These are phyloP conservation scores for Xylaria bambusicola DNA, from an alignment of 495 filamentous ascomycete species.

Conservation along the genomic window DNA sequence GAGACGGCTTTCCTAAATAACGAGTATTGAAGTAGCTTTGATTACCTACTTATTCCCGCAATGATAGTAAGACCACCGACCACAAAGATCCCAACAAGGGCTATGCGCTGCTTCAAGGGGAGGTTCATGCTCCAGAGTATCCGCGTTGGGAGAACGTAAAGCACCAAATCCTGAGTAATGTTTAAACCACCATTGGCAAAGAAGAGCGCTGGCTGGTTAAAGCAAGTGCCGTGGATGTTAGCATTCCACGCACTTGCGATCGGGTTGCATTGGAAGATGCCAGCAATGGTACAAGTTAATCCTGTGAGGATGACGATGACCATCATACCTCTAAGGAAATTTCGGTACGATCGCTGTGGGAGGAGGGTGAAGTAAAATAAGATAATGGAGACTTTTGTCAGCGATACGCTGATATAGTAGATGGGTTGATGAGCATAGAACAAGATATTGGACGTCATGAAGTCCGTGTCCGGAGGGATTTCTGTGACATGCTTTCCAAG, in stretches of 20 bases:
- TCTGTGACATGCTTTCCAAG: background rate
- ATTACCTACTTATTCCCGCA: conserved; percentile 57
- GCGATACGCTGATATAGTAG: conserved; percentile 1
- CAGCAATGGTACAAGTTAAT: conserved; percentile 6
- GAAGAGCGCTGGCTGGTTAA: conserved; percentile 21
- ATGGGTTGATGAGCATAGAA: conserved; percentile 7
- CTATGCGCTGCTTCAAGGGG: conserved; percentile 25
- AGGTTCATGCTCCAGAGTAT: conserved; percentile 30
- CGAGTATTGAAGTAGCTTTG: background rate
- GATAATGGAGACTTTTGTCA: background rate
- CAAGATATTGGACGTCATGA: background rate
- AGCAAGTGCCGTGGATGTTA: conserved; percentile 13
- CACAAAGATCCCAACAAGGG: conserved; percentile 26
- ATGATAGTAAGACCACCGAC: conserved; percentile 27
- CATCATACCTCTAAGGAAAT: conserved; percentile 15
- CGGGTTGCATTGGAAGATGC: conserved; percentile 22
- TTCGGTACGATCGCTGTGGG: conserved; percentile 5
- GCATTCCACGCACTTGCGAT: conserved; percentile 23
- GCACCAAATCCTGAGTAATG: conserved; percentile 46
- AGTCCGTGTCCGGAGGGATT: background rate
- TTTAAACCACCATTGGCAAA: conserved; percentile 35
- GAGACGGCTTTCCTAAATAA: no score
- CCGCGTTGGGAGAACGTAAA: conserved; percentile 30
- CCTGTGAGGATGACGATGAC: conserved; percentile 15
- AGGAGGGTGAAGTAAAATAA: conserved; percentile 1